Base-by-base conservation (phyloP, 108 stramenopile species). In the Pseudonitzschia delicatissima region DNA sequence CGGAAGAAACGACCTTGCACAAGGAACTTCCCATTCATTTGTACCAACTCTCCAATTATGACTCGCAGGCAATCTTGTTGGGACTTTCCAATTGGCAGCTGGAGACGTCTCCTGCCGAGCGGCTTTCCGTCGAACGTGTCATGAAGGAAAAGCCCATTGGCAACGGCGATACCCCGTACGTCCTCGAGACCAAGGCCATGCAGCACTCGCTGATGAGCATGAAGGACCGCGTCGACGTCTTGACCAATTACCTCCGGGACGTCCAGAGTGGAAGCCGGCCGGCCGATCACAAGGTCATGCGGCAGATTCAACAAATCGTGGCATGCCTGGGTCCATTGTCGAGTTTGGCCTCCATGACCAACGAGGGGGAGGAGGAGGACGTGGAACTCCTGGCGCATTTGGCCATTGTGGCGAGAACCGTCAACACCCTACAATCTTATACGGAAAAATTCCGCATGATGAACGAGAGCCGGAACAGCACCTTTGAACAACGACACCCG, bases 111-210 rank as follows among this genome's bases (percentile, higher is more conserved):
- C 83, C 86, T 37, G 76, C 88, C 3, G 92, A 93, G 66, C 63
- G 86, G 12, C 87, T 93, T 74, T 87, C 92, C 15, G 81, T 93
- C 17, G 88, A 93, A 51, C 81, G 77, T 29, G 87, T 90, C 36
- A 77, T 93, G 62, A 73, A 79, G 21, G 76, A 82, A 33, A 73
- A 78, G 25, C 81, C 84, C 2, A 13, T 59, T 5, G 61, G 34
- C 33, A 23, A 36, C 5, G 42, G 12, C 25, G 35, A 31, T 8
- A 72, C 60, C 44, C 49, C 64, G 33, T 77, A 72, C 58, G 60
- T 21, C 20, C 23, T 57, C 45, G 63, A 74, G 6, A 45, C 48
- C 55, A 36, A 52, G 45, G 49, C 79, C 62, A 29, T 82, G 35
- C 57, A 53, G 62, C 72, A 64, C 29, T 85, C 72, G 51, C 65